Evolutionary conservation across 2,329 filamentous ascomycete species (phyloP).

Genomic region (Scytalidium lignicola): DNA sequence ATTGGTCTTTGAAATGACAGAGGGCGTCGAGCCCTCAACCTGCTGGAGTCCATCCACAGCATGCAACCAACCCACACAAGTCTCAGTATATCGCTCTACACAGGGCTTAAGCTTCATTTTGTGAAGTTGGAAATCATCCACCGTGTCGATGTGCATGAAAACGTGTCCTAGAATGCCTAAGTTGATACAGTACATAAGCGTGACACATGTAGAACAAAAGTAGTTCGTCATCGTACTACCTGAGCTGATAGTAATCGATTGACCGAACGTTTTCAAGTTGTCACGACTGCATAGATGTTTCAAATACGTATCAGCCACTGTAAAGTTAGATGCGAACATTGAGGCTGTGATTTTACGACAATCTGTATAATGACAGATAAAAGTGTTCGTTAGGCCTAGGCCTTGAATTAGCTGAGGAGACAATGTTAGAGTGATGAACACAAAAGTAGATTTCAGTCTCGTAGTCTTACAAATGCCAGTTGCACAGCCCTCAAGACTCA

Average conservation of each 20-base stretch:
- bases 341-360: slow-evolving; percentile 56
- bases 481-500: too few relatives aligned
- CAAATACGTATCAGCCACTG: slow-evolving; percentile 37
- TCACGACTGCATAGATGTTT: slow-evolving; percentile 44
- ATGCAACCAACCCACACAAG: slow-evolving; percentile 43
- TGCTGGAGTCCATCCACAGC: slow-evolving; percentile 30
- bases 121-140: slow-evolving; percentile 52
- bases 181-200: slow-evolving; percentile 50
- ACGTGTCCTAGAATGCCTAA: slow-evolving; percentile 36
- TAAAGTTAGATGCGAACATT: slow-evolving; percentile 55
- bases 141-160: slow-evolving; percentile 50
- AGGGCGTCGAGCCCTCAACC: too few relatives aligned
- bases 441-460: too few relatives aligned
- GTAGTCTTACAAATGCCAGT: too few relatives aligned
- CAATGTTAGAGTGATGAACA: too few relatives aligned
- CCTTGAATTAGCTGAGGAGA: slow-evolving; percentile 38
- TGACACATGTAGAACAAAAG: slow-evolving; percentile 54
- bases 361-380: slow-evolving; percentile 54
- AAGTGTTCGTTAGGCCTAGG: slow-evolving; percentile 40
- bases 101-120: slow-evolving; percentile 49
- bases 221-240: slow-evolving; percentile 51
- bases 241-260: slow-evolving; percentile 39
- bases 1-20: too few relatives aligned
- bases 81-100: slow-evolving; percentile 45
- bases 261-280: slow-evolving; percentile 39